These are phyloP conservation scores for Eucalyptus marginata DNA, from an alignment of 345 rosid genomes.

Conservation along the genomic window DNA sequence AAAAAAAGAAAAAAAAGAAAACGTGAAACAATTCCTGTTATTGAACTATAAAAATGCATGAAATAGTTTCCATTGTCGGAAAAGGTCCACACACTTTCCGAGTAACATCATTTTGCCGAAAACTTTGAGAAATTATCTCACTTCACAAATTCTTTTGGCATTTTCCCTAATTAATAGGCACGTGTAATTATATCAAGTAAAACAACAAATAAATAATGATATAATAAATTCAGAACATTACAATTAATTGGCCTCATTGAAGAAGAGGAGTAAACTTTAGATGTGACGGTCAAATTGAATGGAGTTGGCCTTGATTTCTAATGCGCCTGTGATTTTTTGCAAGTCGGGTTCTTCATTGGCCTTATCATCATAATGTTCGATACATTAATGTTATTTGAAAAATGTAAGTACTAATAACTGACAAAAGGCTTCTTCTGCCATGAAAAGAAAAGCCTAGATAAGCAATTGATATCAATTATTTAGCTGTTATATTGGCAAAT, in stretches of 20 bases:
- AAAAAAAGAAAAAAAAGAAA: too few relatives aligned
- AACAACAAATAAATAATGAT: too few relatives aligned
- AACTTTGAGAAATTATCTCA: too few relatives aligned
- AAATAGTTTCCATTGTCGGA: too few relatives aligned
- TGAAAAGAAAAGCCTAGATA: neutral
- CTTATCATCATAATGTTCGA: neutral
- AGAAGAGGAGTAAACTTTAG: neutral
- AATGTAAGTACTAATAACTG: neutral
- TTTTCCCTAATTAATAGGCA: too few relatives aligned
- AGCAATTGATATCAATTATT: neutral
- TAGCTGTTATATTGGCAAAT: neutral
- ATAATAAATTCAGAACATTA: too few relatives aligned
- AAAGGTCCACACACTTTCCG: too few relatives aligned
- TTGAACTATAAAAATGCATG: too few relatives aligned
- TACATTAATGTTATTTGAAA: neutral
- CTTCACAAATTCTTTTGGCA: too few relatives aligned
- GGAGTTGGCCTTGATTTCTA: neutral
- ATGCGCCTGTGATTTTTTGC: neutral
- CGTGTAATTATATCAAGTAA: too few relatives aligned
- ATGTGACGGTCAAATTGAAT: neutral
- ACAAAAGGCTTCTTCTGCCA: neutral
- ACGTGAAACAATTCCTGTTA: too few relatives aligned
- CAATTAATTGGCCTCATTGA: neutral
- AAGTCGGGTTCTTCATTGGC: neutral
- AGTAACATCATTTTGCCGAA: too few relatives aligned